Conservation (phyloP, 2,329 filamentous ascomycete species). For the Fusarium ambrosium region DNA sequence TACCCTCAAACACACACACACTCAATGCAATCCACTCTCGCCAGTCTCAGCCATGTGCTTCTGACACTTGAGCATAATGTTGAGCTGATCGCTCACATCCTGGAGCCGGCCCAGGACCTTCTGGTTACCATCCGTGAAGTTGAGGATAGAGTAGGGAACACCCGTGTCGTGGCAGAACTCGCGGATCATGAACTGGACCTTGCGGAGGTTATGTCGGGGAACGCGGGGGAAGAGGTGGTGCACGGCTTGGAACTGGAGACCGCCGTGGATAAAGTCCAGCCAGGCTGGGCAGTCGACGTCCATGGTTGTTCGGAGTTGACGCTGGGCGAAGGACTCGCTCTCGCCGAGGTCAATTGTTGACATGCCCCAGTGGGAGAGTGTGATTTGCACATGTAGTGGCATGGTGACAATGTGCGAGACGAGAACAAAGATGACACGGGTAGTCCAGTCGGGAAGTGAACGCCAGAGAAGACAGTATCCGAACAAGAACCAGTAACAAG, state of each 20-base stretch:
- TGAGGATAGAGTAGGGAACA: constrained; percentile 72
- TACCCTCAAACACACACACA: constrained; percentile 1
- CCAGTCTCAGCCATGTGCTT: constrained; percentile 63
- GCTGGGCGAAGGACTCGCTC: constrained; percentile 76
- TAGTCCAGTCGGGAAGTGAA: constrained; percentile 68
- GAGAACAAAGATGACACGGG: constrained; percentile 72
- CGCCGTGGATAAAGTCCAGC: constrained; percentile 80
- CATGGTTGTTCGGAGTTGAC: constrained; percentile 79
- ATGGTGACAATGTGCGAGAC: constrained; percentile 75
- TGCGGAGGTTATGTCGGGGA: constrained; percentile 76
- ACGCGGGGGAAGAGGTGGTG: constrained; percentile 79
- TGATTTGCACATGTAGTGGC: constrained; percentile 80
- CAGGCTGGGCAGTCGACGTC: constrained; percentile 79
- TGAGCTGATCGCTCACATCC: constrained; percentile 73
- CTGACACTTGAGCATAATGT: constrained; percentile 70
- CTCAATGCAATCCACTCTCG: constrained; percentile 55
- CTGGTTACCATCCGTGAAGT: constrained; percentile 73
- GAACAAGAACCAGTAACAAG: constrained; percentile 76
- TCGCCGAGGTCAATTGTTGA: constrained; percentile 74
- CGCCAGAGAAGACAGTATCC: constrained; percentile 75
- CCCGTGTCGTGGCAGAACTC: constrained; percentile 75
- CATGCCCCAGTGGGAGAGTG: constrained; percentile 80
- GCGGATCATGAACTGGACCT: constrained; percentile 69
- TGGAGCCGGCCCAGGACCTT: constrained; percentile 62
- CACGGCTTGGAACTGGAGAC: constrained; percentile 79